Evolutionary conservation across 2,329 filamentous ascomycete species (phyloP).

Genomic region (Aspergillus tamarii): DNA sequence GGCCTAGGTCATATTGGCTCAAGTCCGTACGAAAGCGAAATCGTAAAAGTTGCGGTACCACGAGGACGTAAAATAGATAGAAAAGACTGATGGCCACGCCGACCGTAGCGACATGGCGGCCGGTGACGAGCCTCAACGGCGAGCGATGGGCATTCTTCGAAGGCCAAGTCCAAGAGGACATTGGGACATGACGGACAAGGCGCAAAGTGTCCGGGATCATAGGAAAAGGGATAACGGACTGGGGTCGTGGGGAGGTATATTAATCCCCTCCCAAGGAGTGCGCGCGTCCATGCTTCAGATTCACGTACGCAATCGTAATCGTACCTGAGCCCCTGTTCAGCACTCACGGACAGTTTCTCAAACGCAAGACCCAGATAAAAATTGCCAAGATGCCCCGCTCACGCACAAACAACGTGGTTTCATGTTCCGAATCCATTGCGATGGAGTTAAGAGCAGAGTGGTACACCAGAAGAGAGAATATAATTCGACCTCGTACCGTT

Average conservation of each 20-base stretch:
- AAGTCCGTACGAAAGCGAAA: constrained; percentile 22
- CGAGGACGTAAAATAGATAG: constrained; percentile 25
- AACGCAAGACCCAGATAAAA: constrained; percentile 1
- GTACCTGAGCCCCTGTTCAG: not conserved
- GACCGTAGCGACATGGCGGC: constrained; percentile 9
- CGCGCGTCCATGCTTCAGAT: not conserved
- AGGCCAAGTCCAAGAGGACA: constrained; percentile 20
- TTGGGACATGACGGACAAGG: constrained; percentile 18
- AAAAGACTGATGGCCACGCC: constrained; percentile 17
- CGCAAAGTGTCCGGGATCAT: not conserved
- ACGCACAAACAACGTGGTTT: constrained; percentile 8
- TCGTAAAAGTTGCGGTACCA: constrained; percentile 21
- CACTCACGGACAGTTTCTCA: not conserved
- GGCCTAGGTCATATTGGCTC: constrained; percentile 34
- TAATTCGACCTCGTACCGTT: not conserved
- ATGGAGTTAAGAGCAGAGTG: not conserved
- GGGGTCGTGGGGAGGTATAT: not conserved
- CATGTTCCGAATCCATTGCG: not conserved
- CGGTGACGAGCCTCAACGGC: constrained; percentile 10
- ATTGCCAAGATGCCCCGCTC: constrained; percentile 6
- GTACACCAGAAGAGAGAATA: no score
- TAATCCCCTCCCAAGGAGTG: not conserved
- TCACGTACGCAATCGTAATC: not conserved
- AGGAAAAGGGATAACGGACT: not conserved
- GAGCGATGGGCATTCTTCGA: constrained; percentile 10